Conservation (phyloP, 768 basidiomycete genomes). For the Tylopilus vinaceipallidus region DNA sequence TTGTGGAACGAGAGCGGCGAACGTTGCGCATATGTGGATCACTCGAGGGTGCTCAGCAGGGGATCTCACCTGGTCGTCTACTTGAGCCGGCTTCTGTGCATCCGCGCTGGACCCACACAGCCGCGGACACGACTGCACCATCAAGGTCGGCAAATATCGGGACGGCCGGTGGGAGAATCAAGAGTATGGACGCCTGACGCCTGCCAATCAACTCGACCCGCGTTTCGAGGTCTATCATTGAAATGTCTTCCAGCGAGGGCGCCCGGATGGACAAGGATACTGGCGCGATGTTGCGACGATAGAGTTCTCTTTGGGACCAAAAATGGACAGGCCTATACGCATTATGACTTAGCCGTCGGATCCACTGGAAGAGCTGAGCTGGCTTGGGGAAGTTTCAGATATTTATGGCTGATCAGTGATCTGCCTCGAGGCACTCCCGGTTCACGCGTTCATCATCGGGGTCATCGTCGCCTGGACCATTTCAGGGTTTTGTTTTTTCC, state of each 20-base stretch:
- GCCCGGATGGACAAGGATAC: too few species aligned
- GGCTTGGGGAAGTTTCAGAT: constrained; percentile 8
- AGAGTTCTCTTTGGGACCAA: too few species aligned
- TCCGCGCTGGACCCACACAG: background rate
- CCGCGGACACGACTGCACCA: background rate
- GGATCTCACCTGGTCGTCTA: background rate
- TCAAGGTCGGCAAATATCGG: background rate
- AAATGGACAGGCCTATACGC: background rate
- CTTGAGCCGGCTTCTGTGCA: background rate
- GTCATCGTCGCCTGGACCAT: background rate
- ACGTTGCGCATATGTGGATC: constrained; percentile 7
- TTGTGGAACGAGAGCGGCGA: background rate
- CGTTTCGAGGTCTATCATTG: too few species aligned
- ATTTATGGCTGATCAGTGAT: constrained; percentile 14
- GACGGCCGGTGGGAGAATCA: background rate
- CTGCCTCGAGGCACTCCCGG: constrained; percentile 16
- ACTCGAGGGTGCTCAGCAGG: background rate
- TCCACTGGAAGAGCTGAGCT: background rate
- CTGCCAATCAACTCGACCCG: too few species aligned
- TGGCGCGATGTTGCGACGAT: too few species aligned
- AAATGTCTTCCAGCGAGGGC: too few species aligned
- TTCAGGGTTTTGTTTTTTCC: constrained; percentile 11
- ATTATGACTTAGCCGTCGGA: background rate
- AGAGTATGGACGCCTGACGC: too few species aligned
- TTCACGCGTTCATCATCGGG: constrained; percentile 24